Evolutionary conservation across 1,139 yeast species (phyloP).

Genomic region (Blastobotrys ciferrii): DNA sequence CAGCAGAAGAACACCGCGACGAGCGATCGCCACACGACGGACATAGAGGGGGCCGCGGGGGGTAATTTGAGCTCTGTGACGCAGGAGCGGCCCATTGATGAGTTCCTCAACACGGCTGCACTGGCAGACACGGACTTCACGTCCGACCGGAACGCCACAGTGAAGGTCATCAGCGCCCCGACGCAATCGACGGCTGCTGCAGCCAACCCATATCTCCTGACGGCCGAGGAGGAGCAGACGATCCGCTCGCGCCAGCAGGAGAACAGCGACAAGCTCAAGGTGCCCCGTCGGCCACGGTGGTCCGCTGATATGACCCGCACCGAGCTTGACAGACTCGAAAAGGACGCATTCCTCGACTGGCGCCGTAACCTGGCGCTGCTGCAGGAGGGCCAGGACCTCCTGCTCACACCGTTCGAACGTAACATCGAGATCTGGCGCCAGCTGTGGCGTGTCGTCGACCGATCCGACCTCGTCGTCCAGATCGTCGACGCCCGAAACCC

Average conservation of each 20-base stretch:
- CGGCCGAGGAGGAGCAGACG: slow-evolving; percentile 48
- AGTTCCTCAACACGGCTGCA: slow-evolving; percentile 90
- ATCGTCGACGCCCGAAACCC: slow-evolving; percentile 98
- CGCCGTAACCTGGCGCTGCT: slow-evolving; percentile 81
- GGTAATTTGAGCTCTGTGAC: slow-evolving; percentile 89
- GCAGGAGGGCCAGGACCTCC: slow-evolving; percentile 76
- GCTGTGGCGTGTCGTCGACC: slow-evolving; percentile 95
- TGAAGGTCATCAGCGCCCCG: slow-evolving; percentile 65
- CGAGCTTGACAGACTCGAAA: slow-evolving; percentile 84
- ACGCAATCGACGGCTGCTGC: slow-evolving; percentile 37
- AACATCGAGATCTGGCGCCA: slow-evolving; percentile 98
- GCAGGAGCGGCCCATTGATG: slow-evolving; percentile 91
- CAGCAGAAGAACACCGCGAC: slow-evolving; percentile 64
- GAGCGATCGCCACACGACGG: slow-evolving; percentile 37
- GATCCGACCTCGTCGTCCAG: slow-evolving; percentile 92
- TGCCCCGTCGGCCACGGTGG: slow-evolving; percentile 95
- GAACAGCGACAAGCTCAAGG: slow-evolving; percentile 78
- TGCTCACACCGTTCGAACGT: slow-evolving; percentile 95
- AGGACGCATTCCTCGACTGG: slow-evolving; percentile 90
- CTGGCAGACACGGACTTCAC: slow-evolving; percentile 95
- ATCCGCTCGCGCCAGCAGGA: slow-evolving; percentile 56
- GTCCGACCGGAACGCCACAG: slow-evolving; percentile 74
- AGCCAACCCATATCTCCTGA: slow-evolving; percentile 55
- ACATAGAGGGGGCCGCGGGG: slow-evolving; percentile 24
- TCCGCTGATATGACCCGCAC: slow-evolving; percentile 59